Evolutionary conservation across 495 filamentous ascomycete genomes (phyloP).

Genomic region (Aspergillus funiculosus): DNA sequence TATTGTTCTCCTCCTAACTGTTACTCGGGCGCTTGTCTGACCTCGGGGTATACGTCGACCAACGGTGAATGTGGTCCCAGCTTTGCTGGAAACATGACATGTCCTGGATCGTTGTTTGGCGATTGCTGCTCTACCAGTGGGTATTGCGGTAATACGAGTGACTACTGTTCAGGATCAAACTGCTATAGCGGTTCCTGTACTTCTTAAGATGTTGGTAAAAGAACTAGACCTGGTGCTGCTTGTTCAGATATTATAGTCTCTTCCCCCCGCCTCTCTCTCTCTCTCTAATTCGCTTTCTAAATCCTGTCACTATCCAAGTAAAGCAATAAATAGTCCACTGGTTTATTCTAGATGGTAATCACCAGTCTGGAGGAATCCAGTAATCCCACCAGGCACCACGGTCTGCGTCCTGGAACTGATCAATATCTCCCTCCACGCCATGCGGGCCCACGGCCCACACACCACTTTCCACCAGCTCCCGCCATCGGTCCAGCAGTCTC

Average conservation of each 20-base stretch:
- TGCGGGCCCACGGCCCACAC: background rate
- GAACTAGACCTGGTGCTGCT: no score
- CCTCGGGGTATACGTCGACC: constrained; percentile 2
- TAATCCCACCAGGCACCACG: background rate
- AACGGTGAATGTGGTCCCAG: constrained; percentile 13
- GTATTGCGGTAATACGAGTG: constrained; percentile 7
- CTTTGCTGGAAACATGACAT: constrained; percentile 13
- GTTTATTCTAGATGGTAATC: no score
- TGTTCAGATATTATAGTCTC: no score
- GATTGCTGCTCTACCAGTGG: constrained; percentile 11
- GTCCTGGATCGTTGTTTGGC: constrained; percentile 12
- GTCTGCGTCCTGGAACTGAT: background rate
- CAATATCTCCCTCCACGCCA: background rate
- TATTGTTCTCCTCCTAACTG: constrained; percentile 9
- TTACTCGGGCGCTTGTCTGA: constrained; percentile 11
- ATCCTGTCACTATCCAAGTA: no score
- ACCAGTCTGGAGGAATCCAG: background rate
- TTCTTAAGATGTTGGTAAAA: no score
- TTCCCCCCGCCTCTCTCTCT: no score
- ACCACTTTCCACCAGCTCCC: background rate
- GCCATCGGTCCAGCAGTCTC: background rate
- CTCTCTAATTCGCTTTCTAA: no score
- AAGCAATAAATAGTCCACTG: no score
- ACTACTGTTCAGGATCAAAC: constrained; percentile 6
- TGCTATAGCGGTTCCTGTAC: constrained; percentile 13